Evolutionary conservation across 1,284 basidiomycete genomes (phyloP).

Genomic region (Puccinia brachypodii): DNA sequence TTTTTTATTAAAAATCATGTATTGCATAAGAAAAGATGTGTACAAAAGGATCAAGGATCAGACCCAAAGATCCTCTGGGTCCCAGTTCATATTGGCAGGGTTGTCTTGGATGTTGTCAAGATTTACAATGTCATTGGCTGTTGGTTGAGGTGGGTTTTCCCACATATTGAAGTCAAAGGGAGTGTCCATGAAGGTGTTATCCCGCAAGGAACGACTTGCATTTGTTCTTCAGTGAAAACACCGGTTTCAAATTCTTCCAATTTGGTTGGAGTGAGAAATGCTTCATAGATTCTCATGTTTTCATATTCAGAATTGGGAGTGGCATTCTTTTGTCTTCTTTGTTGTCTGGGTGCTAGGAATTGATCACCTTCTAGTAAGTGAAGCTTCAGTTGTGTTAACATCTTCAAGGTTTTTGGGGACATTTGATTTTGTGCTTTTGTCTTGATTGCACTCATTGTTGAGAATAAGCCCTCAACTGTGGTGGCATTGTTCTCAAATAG

Average conservation of each 20-base stretch:
- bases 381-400: not conserved
- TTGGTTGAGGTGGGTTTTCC: not conserved
- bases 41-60: too few species aligned
- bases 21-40: too few species aligned
- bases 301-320: not conserved
- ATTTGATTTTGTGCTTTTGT: constrained; percentile 25
- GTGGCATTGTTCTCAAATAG: constrained; percentile 1
- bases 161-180: constrained; percentile 11
- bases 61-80: too few species aligned
- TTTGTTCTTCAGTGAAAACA: not conserved
- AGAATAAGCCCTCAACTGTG: constrained; percentile 18
- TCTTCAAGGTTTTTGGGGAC: not conserved
- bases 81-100: too few species aligned
- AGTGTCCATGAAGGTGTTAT: not conserved
- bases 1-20: too few species aligned
- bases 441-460: constrained; percentile 26
- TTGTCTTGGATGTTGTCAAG: too few species aligned
- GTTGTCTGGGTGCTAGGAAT: not conserved
- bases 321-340: not conserved
- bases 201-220: too few species aligned
- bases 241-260: constrained; percentile 14
- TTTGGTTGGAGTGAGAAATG: constrained; percentile 1
- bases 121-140: too few species aligned
- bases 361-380: constrained; percentile 5
- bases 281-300: not conserved